Conservation (phyloP, 805 yeast species). For the Candida pseudofarinosa region DNA sequence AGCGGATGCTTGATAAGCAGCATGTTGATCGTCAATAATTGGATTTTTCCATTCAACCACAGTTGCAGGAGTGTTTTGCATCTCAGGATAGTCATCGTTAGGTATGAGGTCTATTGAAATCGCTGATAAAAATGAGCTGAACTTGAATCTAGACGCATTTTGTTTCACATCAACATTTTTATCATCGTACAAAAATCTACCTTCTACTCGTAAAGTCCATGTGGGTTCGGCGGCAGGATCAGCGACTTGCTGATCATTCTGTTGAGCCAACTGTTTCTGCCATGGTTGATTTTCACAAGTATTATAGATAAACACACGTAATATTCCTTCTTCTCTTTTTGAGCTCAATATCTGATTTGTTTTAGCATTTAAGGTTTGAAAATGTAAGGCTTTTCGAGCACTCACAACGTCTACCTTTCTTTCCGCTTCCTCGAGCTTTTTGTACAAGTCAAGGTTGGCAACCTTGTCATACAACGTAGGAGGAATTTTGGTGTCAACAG, state of each 20-base stretch:
- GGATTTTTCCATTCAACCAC: constrained; percentile 91
- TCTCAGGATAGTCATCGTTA: constrained; percentile 34
- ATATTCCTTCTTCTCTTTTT: constrained; percentile 48
- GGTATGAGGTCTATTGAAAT: constrained; percentile 71
- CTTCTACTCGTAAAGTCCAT: constrained; percentile 90
- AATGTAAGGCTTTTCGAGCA: constrained; percentile 78
- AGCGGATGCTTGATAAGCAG: constrained; percentile 5
- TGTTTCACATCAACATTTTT: constrained; percentile 16
- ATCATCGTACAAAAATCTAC: constrained; percentile 59
- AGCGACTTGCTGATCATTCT: constrained; percentile 12
- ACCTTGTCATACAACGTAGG: constrained; percentile 36
- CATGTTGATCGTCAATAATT: constrained; percentile 14
- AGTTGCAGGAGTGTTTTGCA: constrained; percentile 29
- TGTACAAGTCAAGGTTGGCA: constrained; percentile 71
- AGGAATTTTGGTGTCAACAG: constrained; percentile 40
- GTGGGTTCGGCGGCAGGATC: constrained; percentile 39
- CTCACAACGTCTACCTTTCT: constrained; percentile 73
- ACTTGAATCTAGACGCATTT: constrained; percentile 39
- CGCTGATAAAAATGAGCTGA: constrained; percentile 78
- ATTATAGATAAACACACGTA: constrained; percentile 80
- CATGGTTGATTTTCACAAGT: constrained; percentile 86
- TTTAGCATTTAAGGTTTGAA: constrained; percentile 60
- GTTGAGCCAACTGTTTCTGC: constrained; percentile 40
- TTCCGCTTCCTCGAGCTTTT: constrained; percentile 76
- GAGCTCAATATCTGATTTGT: constrained; percentile 34